Evolutionary conservation across 2,329 filamentous ascomycete species (phyloP), one percentile per base, ranked within the genome.

Genomic region (Penicillium fuscoglaucum): DNA sequence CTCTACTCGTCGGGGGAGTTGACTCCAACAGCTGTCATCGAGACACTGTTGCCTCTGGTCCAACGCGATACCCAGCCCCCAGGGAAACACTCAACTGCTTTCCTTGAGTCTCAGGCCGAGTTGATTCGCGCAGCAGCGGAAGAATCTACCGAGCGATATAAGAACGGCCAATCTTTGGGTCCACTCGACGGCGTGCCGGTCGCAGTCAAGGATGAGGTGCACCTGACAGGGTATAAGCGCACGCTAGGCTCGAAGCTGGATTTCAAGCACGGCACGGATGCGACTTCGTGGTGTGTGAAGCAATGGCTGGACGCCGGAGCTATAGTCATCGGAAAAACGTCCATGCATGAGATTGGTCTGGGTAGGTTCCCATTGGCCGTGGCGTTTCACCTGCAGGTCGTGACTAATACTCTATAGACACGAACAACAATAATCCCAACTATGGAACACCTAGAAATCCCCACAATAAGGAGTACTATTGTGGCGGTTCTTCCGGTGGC

Each of bases 121-220:
- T 74, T 84, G 19, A 84, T 90, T 1, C 79, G 87, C 5, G 82
- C 83, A 37, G 88, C 90, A 0, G 91, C 92, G 0, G 82, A 82
- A 65, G 89, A 84, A 8, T 95, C 91, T 1, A 89, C 91, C 0
- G 80, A 84, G 69, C 82, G 92, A 46, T 96, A 89, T 74, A 84
- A 85, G 58, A 78, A 82, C 17, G 89, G 90, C 0, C 82, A 82
- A 61, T 82, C 87, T 0, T 73, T 91, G 17, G 82, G 90, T 13
- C 77, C 90, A 6, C 78, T 96, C 8, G 92, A 96, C 68, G 92
- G 92, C 13, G 85, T 96, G 1, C 92, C 91, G 0, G 84, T 96
- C 49, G 89, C 88, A 0, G 84, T 95, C 66, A 96, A 96, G 76
- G 91, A 96, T 69, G 91, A 96, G 68, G 82, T 88, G 17, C 82